Conservation (phyloP, 768 basidiomycete species). For the Leucogyrophana mollusca region DNA sequence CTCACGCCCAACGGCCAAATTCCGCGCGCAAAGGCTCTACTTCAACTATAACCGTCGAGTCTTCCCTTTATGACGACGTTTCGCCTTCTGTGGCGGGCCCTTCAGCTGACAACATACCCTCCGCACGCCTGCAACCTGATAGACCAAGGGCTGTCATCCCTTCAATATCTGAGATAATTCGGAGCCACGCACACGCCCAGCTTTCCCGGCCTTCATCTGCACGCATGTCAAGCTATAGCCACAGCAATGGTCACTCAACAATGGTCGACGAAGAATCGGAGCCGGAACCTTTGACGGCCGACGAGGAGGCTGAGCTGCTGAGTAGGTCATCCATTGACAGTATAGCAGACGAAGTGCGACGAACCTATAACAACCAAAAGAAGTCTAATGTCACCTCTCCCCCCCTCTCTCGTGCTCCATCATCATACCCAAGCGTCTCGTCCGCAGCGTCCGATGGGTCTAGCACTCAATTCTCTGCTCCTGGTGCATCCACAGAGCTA, state of each 20-base stretch:
- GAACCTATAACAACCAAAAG: slow-evolving; percentile 62
- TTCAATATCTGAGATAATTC: slow-evolving; percentile 88
- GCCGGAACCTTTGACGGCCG: slow-evolving; percentile 47
- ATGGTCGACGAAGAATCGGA: slow-evolving; percentile 48
- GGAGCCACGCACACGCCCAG: slow-evolving; percentile 66
- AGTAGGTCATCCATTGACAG: slow-evolving; percentile 88
- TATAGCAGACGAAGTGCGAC: slow-evolving; percentile 78
- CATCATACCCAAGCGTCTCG: slow-evolving; percentile 24
- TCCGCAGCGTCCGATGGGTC: slow-evolving; percentile 57
- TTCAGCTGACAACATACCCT: slow-evolving; percentile 7
- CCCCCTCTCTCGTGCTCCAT: slow-evolving; percentile 44
- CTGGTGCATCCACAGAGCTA: slow-evolving; percentile 43
- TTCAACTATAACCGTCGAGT: slow-evolving; percentile 30
- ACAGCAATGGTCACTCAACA: slow-evolving; percentile 45
- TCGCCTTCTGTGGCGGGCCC: slow-evolving; percentile 9
- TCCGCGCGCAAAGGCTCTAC: slow-evolving; percentile 24
- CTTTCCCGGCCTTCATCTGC: slow-evolving; percentile 46
- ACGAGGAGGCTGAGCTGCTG: slow-evolving; percentile 63
- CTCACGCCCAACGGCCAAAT: slow-evolving; percentile 18
- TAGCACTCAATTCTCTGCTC: slow-evolving; percentile 36
- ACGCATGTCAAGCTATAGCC: slow-evolving; percentile 48
- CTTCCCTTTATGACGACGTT: slow-evolving; percentile 15
- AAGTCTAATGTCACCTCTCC: slow-evolving; percentile 26
- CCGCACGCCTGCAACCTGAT: slow-evolving; percentile 19
- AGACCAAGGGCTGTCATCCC: slow-evolving; percentile 57